Evolutionary conservation across 1,284 basidiomycete species (phyloP).

Genomic region (Wallemia mellicola): DNA sequence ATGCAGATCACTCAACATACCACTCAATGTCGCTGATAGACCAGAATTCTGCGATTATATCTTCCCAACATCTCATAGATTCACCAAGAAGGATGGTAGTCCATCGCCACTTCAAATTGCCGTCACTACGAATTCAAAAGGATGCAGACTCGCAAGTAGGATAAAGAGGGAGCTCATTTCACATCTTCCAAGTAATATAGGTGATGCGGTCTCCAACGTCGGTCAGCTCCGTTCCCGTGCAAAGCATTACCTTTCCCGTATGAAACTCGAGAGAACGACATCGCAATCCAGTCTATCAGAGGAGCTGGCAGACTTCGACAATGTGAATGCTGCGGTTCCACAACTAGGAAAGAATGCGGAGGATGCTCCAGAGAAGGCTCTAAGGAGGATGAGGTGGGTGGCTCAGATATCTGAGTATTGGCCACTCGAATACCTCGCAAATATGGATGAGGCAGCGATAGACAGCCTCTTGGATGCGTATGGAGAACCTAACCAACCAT

Average conservation of each 20-base stretch:
- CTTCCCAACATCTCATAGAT: slow-evolving; percentile 63
- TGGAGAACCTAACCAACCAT: slow-evolving; percentile 4
- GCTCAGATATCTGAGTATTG: slow-evolving; percentile 82
- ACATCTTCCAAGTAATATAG: slow-evolving; percentile 39
- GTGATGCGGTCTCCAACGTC: slow-evolving; percentile 44
- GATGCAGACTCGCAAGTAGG: slow-evolving; percentile 55
- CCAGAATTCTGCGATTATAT: slow-evolving; percentile 66
- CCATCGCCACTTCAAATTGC: slow-evolving; percentile 40
- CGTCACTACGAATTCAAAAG: slow-evolving; percentile 69
- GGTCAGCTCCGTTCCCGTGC: slow-evolving; percentile 37
- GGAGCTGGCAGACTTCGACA: not conserved
- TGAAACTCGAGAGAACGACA: not conserved
- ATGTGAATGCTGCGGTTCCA: not conserved
- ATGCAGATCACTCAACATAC: slow-evolving; percentile 33
- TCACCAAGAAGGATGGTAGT: slow-evolving; percentile 17
- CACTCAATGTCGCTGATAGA: slow-evolving; percentile 61
- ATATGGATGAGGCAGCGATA: slow-evolving; percentile 39
- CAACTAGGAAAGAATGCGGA: not conserved
- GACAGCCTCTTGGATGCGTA: slow-evolving; percentile 22
- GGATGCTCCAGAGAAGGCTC: slow-evolving; percentile 20
- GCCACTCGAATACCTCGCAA: slow-evolving; percentile 46
- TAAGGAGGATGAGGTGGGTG: slow-evolving; percentile 53
- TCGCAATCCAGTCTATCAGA: not conserved
- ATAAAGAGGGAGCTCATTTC: slow-evolving; percentile 56
- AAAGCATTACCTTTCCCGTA: slow-evolving; percentile 15